Percentiles rank a stretch among this genome's conserved stretches.
Conservation (phyloP, 208 protist genomes). For the Phytomonas sp. region DNA sequence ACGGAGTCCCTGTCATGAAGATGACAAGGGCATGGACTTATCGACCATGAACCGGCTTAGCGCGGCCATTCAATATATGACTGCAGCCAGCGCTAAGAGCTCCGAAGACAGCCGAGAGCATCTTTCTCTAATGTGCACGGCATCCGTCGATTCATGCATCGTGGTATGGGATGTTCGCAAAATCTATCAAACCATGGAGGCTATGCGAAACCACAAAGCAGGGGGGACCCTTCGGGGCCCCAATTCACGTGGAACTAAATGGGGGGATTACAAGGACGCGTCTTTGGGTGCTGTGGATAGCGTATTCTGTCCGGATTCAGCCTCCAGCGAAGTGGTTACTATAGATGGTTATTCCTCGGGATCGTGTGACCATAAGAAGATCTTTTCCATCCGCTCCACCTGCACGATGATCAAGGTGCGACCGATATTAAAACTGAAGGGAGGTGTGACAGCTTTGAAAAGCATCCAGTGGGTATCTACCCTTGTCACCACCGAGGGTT, state of each 20-base stretch:
- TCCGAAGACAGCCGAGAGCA: conserved; percentile 37
- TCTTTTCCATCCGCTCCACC: conserved; percentile 34
- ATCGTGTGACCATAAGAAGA: conserved; percentile 18
- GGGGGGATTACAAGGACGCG: background rate
- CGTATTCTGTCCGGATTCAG: background rate
- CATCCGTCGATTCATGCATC: conserved; percentile 72
- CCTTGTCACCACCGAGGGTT: conserved; percentile 47
- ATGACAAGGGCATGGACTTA: conserved; percentile 2
- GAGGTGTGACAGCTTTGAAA: conserved; percentile 59
- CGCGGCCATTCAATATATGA: conserved; percentile 19
- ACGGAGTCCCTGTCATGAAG: conserved; percentile 57
- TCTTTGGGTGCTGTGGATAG: conserved; percentile 1
- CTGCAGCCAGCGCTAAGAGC: conserved; percentile 9
- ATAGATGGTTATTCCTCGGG: conserved; percentile 27
- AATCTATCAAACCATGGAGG: conserved; percentile 69
- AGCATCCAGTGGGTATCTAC: conserved; percentile 72
- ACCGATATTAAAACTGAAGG: conserved; percentile 75
- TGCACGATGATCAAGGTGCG: conserved; percentile 70
- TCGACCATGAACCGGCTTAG: conserved; percentile 12
- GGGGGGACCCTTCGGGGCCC: background rate
- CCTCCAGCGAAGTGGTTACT: conserved; percentile 51
- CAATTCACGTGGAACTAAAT: background rate
- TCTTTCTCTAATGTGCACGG: conserved; percentile 74
- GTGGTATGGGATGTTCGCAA: conserved; percentile 78
- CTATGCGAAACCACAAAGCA: conserved; percentile 19